A percentile compares a stretch with the other conserved stretches of the same genome.
Conservation (phyloP, 768 basidiomycete genomes). For the Cystobasidium tubakii region DNA sequence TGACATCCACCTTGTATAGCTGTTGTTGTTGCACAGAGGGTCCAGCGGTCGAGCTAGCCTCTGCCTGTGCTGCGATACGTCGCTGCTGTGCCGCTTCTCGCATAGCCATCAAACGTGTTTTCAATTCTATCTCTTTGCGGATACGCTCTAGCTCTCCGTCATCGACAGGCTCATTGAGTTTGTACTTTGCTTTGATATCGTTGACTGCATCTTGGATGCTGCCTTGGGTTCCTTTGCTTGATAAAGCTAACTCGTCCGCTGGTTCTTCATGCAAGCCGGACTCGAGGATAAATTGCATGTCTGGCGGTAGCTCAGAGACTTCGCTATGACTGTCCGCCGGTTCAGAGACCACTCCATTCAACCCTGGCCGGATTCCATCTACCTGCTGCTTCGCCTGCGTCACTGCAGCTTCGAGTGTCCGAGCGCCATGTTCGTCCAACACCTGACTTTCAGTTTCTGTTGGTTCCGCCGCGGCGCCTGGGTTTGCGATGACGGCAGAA, state of each 20-base stretch:
- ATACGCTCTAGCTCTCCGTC: conserved; percentile 11
- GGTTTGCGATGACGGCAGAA: background rate
- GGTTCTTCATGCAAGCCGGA: conserved; percentile 21
- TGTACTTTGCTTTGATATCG: conserved; percentile 31
- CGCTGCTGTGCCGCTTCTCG: background rate
- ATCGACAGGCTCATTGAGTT: conserved; percentile 6
- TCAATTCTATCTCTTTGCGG: conserved; percentile 24
- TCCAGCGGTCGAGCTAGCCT: background rate
- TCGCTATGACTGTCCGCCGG: background rate
- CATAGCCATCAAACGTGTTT: background rate
- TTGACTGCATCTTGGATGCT: conserved; percentile 31
- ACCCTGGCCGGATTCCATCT: background rate
- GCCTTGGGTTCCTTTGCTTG: background rate
- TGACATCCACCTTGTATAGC: background rate
- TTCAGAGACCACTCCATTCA: background rate
- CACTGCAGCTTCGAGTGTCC: background rate
- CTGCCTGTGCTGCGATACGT: conserved; percentile 3
- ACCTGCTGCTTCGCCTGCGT: background rate
- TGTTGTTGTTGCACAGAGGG: background rate
- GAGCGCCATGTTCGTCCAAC: background rate
- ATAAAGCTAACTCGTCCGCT: conserved; percentile 5
- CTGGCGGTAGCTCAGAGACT: background rate
- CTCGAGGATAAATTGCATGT: conserved; percentile 24
- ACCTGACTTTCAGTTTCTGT: background rate
- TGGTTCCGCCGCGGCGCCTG: background rate